Evolutionary conservation across 73 alveolate species (phyloP).

Genomic region (Breviolum minutum): DNA sequence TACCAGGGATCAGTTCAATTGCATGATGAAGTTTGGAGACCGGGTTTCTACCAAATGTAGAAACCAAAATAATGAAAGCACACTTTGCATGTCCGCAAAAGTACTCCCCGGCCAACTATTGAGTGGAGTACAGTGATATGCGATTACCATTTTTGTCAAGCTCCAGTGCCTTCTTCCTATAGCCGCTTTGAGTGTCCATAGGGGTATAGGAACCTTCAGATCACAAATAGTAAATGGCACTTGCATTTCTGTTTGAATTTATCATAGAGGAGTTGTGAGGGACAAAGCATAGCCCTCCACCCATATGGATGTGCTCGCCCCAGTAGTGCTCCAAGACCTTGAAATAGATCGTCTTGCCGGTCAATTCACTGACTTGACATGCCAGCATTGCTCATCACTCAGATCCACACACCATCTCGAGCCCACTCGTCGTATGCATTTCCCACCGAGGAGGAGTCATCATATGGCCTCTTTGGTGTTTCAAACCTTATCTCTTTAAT

Average conservation of each 20-base stretch:
- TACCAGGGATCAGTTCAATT: not conserved
- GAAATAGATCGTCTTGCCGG: not conserved
- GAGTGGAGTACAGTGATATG: too few species aligned
- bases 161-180: slow-evolving; percentile 52
- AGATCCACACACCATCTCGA: slow-evolving; percentile 48
- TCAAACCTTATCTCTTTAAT: slow-evolving; percentile 1
- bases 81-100: too few species aligned
- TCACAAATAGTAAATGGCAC: not conserved
- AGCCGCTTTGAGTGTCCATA: slow-evolving; percentile 89
- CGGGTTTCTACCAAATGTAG: too few species aligned
- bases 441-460: slow-evolving; percentile 37
- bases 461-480: slow-evolving; percentile 87
- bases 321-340: slow-evolving; percentile 95
- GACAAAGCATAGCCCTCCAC: not conserved
- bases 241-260: not conserved
- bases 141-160: not conserved
- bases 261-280: too few species aligned
- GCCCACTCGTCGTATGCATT: slow-evolving; percentile 86
- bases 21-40: not conserved
- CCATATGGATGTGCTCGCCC: slow-evolving; percentile 95
- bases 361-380: not conserved
- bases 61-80: too few species aligned
- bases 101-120: too few species aligned
- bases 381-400: not conserved
- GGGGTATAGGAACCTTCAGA: slow-evolving; percentile 60